Evolutionary conservation across 192 early-diverging fungal species (phyloP).

Genomic region (Entomortierella parvispora): DNA sequence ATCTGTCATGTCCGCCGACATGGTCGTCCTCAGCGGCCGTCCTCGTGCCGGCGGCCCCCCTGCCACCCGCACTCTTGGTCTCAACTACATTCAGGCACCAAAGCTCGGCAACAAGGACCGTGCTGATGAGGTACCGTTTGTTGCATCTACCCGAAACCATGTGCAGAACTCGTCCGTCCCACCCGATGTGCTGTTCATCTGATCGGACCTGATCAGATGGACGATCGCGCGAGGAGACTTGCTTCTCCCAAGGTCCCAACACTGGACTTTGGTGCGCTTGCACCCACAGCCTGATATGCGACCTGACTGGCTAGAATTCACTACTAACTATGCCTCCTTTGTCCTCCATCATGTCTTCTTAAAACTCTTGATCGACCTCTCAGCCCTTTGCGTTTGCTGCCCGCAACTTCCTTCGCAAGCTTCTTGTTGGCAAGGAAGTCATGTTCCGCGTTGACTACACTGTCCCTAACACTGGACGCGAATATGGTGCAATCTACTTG

Average conservation of each 20-base stretch:
- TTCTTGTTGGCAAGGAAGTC: constrained; percentile 91
- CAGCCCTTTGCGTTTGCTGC: constrained; percentile 86
- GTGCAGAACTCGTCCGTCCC: neutral
- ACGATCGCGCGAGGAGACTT: no score
- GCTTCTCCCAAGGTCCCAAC: no score
- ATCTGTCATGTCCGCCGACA: constrained; percentile 91
- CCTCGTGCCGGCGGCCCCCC: constrained; percentile 83
- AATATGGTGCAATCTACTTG: constrained; percentile 68
- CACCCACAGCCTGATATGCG: no score
- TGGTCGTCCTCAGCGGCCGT: constrained; percentile 86
- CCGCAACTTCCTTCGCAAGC: constrained; percentile 88
- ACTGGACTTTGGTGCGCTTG: no score
- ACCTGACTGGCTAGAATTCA: no score
- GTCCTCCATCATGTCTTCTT: neutral
- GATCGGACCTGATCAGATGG: constrained; percentile 31
- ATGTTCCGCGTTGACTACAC: constrained; percentile 85
- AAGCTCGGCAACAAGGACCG: constrained; percentile 84
- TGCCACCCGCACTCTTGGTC: constrained; percentile 83
- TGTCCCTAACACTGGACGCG: constrained; percentile 70
- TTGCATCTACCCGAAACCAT: neutral
- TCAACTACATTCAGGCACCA: constrained; percentile 86
- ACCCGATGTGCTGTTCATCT: neutral
- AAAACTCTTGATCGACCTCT: neutral
- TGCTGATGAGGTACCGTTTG: constrained; percentile 80
- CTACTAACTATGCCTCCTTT: neutral